Base-by-base conservation (phyloP, 2,329 filamentous ascomycete genomes). In the Ceratocystiopsis sp. region DNA sequence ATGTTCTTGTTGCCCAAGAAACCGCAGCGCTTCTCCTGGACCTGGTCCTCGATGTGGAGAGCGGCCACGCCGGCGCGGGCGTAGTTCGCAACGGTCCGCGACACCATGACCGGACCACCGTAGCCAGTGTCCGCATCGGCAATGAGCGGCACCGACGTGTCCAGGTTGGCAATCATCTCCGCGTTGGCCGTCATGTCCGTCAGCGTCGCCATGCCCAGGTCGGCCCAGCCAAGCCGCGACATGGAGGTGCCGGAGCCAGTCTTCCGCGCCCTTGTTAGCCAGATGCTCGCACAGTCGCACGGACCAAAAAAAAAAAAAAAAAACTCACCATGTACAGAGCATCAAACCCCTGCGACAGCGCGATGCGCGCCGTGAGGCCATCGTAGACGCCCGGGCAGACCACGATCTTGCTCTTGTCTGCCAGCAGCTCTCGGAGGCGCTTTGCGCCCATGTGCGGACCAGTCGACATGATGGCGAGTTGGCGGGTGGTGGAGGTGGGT, bases 121-220 rank as follows among this genome's bases (percentile, higher is more conserved):
- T n/a, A 15, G 21, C 69, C 69, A 5, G 68, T 72, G 50, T 72
- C 69, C 49, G 66, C 66, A 45, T 73, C 69, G 21, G 67, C 67
- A 46, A 73, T 71, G 6, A 72, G 48, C 8, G 69, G 67, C 3
- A 59, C 62, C 32, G 59, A 58, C 0, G 66, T 65, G 35, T 66
- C 62, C 4, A 72, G 60, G 41, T 64, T 65, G 4, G 67, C 66
- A 42, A 71, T 65, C 66, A 69, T 72, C 47, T 66, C 66, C 9
- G 68, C 68, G 42, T 71, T 67, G 44, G 61, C 59, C 14, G 61
- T 61, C 68, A 71, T 71, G 47, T 71, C 67, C 42, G 67, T 62
- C 14, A 71, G 52, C 8, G 65, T 64, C 40, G 65, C 66, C 40
- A 72, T 62, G 18, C 64, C 67, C 10, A 71, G 53, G 49, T 71